Evolutionary conservation across 2,329 filamentous ascomycete species (phyloP).

Genomic region (Davidsoniella neocaledoniae): DNA sequence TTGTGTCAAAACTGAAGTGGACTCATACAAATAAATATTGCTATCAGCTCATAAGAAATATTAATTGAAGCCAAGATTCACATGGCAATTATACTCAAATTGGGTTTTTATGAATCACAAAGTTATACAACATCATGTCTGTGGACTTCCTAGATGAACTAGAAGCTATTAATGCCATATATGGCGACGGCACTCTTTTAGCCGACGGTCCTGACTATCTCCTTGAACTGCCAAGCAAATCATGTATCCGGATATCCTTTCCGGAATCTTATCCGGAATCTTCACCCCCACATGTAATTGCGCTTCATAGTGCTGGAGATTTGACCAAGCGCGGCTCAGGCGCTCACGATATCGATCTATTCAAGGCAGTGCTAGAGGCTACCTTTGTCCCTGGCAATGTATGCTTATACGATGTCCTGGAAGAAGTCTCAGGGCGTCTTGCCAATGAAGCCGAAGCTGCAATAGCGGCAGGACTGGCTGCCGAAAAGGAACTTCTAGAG

Average conservation of each 20-base stretch:
- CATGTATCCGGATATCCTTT: conserved; percentile 49
- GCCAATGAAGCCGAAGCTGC: conserved; percentile 15
- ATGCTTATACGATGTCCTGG: conserved; percentile 82
- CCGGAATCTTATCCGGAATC: conserved; percentile 52
- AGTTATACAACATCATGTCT: conserved; percentile 25
- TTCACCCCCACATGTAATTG: conserved; percentile 55
- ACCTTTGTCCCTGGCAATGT: conserved; percentile 60
- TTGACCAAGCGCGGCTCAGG: conserved; percentile 55
- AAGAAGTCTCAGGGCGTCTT: conserved; percentile 41
- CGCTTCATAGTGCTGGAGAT: conserved; percentile 61
- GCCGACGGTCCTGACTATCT: conserved; percentile 30
- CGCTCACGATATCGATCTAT: conserved; percentile 49
- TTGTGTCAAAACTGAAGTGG: too few species aligned
- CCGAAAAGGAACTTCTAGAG: conserved; percentile 14
- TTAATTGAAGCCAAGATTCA: too few species aligned
- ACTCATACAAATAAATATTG: too few species aligned
- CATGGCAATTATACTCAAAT: too few species aligned
- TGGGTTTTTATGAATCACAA: too few species aligned
- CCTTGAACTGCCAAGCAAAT: conserved; percentile 48
- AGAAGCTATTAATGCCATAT: conserved; percentile 72
- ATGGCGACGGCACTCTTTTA: conserved; percentile 48
- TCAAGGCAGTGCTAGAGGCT: conserved; percentile 47
- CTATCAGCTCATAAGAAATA: too few species aligned
- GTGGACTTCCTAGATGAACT: conserved; percentile 55
- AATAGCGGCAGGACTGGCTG: conserved; percentile 16